phyloP scores from a whole-genome alignment of 169 alveolate species.

The Sarcocystis neurona region DNA sequence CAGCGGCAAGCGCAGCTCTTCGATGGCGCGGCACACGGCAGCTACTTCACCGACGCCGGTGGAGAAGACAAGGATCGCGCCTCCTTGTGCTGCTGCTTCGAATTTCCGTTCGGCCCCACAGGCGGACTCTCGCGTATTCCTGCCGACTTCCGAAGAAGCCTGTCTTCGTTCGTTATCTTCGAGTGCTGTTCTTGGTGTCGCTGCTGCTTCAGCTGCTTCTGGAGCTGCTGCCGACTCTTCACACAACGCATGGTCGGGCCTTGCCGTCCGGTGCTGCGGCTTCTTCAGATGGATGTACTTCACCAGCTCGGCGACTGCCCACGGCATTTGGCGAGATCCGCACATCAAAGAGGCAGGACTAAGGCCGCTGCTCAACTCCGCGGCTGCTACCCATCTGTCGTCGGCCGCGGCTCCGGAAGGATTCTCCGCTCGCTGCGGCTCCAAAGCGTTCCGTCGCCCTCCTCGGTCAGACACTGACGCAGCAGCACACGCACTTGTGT shows the following conservation, averaged over 20 bases:
- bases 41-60: slow-evolving; percentile 94
- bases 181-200: no score
- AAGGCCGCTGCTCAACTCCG: no score
- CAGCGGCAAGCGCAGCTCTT: slow-evolving; percentile 77
- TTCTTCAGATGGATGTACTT: background rate
- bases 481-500: background rate
- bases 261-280: background rate
- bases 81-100: slow-evolving; percentile 55
- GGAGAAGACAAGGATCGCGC: slow-evolving; percentile 92
- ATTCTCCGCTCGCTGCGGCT: slow-evolving; percentile 87
- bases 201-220: background rate
- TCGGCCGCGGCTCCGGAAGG: background rate
- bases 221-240: background rate
- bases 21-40: slow-evolving; percentile 73
- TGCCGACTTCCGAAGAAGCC: background rate
- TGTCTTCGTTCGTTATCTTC: no score
- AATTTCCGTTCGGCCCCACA: background rate
- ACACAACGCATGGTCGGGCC: background rate
- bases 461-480: background rate
- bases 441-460: slow-evolving; percentile 71
- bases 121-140: no score
- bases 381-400: no score
- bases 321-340: background rate
- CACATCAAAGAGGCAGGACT: no score
- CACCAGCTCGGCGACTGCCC: background rate